Evolutionary conservation across 495 filamentous ascomycete species (phyloP).

Genomic region (Thozetella sp.): DNA sequence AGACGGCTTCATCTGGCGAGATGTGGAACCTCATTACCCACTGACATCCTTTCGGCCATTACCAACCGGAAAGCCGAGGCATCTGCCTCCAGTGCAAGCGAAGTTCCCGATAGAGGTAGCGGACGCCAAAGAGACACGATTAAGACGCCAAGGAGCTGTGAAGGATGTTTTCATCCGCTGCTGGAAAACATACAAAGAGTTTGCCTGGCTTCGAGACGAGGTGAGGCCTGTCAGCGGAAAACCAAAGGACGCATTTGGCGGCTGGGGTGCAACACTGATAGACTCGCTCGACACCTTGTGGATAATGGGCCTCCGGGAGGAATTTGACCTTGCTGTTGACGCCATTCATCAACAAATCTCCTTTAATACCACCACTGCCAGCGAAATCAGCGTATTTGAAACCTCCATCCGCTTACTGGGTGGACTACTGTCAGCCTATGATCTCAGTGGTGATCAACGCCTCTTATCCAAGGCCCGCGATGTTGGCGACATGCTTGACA

Average conservation of each 20-base stretch:
- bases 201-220: neutral
- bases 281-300: slow-evolving; percentile 80
- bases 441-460: slow-evolving; percentile 64
- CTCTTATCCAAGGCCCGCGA: slow-evolving; percentile 78
- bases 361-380: slow-evolving; percentile 63
- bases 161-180: neutral
- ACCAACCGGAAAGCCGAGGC: neutral
- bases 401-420: slow-evolving; percentile 76
- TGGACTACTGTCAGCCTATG: slow-evolving; percentile 76
- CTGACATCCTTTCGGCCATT: neutral
- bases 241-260: slow-evolving; percentile 67
- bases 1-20: neutral
- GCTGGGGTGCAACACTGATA: slow-evolving; percentile 82
- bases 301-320: slow-evolving; percentile 79
- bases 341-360: slow-evolving; percentile 64
- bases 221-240: slow-evolving; percentile 54
- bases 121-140: neutral
- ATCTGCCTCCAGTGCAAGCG: neutral
- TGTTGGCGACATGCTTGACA: slow-evolving; percentile 77
- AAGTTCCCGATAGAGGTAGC: neutral
- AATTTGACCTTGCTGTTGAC: slow-evolving; percentile 74
- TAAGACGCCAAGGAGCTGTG: neutral
- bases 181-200: slow-evolving; percentile 1
- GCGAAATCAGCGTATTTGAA: slow-evolving; percentile 66
- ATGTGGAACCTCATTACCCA: neutral